Base-by-base conservation (phyloP, 352 stramenopile species). In the Phytophthora vignae region DNA sequence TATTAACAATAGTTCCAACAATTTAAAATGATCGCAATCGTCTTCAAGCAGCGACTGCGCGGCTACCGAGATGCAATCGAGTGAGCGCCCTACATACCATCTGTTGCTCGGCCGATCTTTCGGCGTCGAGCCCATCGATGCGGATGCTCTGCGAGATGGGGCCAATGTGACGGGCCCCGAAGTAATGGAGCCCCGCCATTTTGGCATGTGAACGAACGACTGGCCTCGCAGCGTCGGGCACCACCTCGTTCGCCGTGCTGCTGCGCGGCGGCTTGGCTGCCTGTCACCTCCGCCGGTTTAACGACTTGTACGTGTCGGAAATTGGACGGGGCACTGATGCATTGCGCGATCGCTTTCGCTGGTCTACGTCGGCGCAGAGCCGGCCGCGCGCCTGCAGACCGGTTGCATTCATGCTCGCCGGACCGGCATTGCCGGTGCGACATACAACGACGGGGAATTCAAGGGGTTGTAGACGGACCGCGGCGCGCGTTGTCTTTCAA, bases 331-430 rank as follows among this genome's bases (percentile, higher is more conserved):
- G 25, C 27, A 38, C 52, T 60, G 52, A 62, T 36, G 42, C 29
- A 53, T 69, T 64, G 53, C 53, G 56, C 64, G 48, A 49, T 60
- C 31, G 9, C 40, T 42, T 70, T 70, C 55, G 54, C 64, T 55
- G 46, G 64, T 71, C 56, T 71, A 65, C 64, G 64, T 66, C 64
- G 49, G 46, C 56, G 53, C 61, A 71, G 55, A 66, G 22, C 21
- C 55, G 46, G 22, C 46, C 14, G 36, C 25, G 44, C 46, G 36
- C 36, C 36, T 42, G 36, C 36, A 42, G 36, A 42, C 36, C 14
- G 14, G 36, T 42, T 56, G 54, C 38, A 54, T 31, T 55, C 53
- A 46, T 64, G 46, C 42, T 36, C 22, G 44, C 58, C 42, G 31
- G 46, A 42, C 36, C 36, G 36, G 36, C 36, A 12, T 42, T 42